phyloP scores from a whole-genome alignment of 768 basidiomycete species.

The Pilatotrama ljubarskyi region DNA sequence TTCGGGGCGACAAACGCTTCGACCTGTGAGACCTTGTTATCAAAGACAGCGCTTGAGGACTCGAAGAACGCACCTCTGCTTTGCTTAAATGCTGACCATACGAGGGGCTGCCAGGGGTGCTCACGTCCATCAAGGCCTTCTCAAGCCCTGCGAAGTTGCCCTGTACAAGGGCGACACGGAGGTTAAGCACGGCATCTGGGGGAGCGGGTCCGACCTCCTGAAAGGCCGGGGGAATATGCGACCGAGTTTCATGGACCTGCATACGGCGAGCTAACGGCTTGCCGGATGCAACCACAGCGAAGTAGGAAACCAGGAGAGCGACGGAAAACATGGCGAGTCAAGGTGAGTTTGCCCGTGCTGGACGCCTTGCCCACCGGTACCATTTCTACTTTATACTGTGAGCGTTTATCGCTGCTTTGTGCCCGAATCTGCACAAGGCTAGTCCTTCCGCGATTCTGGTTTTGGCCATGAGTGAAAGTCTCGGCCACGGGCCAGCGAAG shows the following conservation, averaged over 20 bases:
- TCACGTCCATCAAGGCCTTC: slow-evolving; percentile 38
- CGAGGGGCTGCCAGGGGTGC: slow-evolving; percentile 36
- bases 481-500: no score
- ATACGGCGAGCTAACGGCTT: slow-evolving; percentile 25
- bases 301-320: slow-evolving; percentile 17
- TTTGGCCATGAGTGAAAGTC: no score
- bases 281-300: slow-evolving; percentile 19
- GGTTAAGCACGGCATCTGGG: slow-evolving; percentile 33
- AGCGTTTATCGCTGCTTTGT: background rate
- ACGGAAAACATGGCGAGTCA: slow-evolving; percentile 21
- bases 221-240: slow-evolving; percentile 32
- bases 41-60: background rate
- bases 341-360: background rate
- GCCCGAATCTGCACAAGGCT: no score
- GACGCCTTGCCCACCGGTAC: background rate
- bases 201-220: slow-evolving; percentile 31
- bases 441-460: no score
- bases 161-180: slow-evolving; percentile 40
- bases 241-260: slow-evolving; percentile 34
- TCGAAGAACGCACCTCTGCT: slow-evolving; percentile 35
- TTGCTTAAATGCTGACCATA: slow-evolving; percentile 41
- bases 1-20: slow-evolving; percentile 30
- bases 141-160: slow-evolving; percentile 39
- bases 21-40: slow-evolving; percentile 17
- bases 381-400: background rate